A percentile compares a stretch with the other conserved stretches of the same genome.
phyloP scores from a whole-genome alignment of 176 grass and related monocot genomes.

The Aegilops umbellulata region DNA sequence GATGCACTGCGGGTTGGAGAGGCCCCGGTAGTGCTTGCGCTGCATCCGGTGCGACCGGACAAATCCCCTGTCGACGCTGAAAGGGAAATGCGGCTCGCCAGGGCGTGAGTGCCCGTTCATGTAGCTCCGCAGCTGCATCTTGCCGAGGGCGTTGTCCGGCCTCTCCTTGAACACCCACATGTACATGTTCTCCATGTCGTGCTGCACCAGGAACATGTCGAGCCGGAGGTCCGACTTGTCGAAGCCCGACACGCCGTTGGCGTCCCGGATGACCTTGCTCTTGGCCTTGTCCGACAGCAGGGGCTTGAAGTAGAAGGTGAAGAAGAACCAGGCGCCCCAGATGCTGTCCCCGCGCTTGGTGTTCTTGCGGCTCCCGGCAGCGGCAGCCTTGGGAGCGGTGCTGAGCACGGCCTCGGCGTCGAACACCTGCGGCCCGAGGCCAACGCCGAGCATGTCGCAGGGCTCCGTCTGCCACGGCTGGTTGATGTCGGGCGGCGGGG shows the following conservation, averaged over 20 bases:
- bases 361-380: constrained; percentile 52
- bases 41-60: constrained; percentile 97
- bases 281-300: constrained; percentile 77
- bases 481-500: constrained; percentile 91
- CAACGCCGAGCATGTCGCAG: constrained; percentile 69
- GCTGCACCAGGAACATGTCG: constrained; percentile 95
- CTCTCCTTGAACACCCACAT: constrained; percentile 99
- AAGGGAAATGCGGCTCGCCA: constrained; percentile 85
- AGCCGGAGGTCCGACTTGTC: constrained; percentile 83
- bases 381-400: constrained; percentile 39
- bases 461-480: constrained; percentile 76
- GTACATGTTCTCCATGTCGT: constrained; percentile 99
- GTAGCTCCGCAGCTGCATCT: constrained; percentile 99
- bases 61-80: constrained; percentile 79
- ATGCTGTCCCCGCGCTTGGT: constrained; percentile 93
- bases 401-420: constrained; percentile 51
- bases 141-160: constrained; percentile 88
- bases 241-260: constrained; percentile 50
- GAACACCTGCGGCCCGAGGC: constrained; percentile 71
- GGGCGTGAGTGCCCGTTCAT: constrained; percentile 95
- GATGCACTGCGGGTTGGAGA: constrained; percentile 95
- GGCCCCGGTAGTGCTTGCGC: constrained; percentile 91
- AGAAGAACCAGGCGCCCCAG: constrained; percentile 99
- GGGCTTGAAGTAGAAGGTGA: constrained; percentile 99
- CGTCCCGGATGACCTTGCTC: constrained; percentile 62